Conservation (phyloP, 768 basidiomycete species). For the Naganishia vaughanmartiniae region DNA sequence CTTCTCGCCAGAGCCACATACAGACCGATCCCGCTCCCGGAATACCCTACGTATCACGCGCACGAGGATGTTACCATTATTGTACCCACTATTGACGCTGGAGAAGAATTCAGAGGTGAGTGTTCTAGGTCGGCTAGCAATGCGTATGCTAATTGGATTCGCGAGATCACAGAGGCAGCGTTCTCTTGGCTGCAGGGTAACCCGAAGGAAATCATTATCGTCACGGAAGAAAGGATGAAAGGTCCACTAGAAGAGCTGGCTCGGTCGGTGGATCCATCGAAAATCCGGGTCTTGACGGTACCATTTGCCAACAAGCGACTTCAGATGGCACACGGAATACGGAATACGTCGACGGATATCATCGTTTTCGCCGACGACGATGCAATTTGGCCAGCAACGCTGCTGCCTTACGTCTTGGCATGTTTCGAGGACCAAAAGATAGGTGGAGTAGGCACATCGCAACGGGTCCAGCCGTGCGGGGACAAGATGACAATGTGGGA, state of each 20-base stretch:
- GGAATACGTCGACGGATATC: conserved; percentile 84
- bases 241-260: conserved; percentile 85
- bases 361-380: conserved; percentile 94
- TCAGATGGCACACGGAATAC: conserved; percentile 91
- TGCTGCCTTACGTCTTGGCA: conserved; percentile 82
- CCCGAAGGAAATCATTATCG: conserved; percentile 76
- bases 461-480: conserved; percentile 79
- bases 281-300: conserved; percentile 79
- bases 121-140: background rate
- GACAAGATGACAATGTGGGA: conserved; percentile 87
- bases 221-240: conserved; percentile 84
- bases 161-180: conserved; percentile 63
- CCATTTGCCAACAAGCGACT: conserved; percentile 91
- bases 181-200: conserved; percentile 87
- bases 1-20: conserved; percentile 73
- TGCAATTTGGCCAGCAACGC: conserved; percentile 89
- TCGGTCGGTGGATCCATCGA: conserved; percentile 73
- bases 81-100: conserved; percentile 92
- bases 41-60: conserved; percentile 84
- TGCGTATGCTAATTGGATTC: background rate
- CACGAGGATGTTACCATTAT: conserved; percentile 94
- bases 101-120: conserved; percentile 77
- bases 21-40: conserved; percentile 81
- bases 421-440: conserved; percentile 93
- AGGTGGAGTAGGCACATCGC: conserved; percentile 86